Conservation (phyloP, 192 early-diverging fungal genomes). For the Dimargaris cristalligena region DNA sequence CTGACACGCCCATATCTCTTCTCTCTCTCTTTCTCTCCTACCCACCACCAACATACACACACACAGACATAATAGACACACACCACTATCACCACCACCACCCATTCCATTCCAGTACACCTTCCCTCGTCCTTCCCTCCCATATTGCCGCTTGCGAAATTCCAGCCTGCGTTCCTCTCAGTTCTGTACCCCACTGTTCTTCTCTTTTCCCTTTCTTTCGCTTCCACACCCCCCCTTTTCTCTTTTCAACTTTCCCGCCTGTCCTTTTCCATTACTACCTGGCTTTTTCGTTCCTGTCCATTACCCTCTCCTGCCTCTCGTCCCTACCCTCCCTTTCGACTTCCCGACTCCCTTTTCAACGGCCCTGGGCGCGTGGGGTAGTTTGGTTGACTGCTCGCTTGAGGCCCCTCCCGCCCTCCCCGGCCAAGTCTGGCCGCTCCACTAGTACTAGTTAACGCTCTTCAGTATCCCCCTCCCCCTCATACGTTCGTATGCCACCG, state of each 20-base stretch:
- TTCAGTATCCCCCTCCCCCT: neutral
- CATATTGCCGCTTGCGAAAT: neutral
- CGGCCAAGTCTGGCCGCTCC: no score
- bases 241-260: neutral
- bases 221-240: neutral
- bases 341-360: neutral
- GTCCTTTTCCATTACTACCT: neutral
- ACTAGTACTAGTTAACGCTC: no score
- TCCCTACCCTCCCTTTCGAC: neutral
- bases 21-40: neutral
- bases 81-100: no score
- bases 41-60: neutral
- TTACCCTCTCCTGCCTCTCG: neutral
- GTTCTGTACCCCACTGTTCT: neutral
- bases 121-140: neutral
- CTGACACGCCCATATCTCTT: neutral
- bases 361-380: no score
- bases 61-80: no score
- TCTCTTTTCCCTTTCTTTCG: neutral
- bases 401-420: no score
- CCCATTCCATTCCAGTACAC: no score
- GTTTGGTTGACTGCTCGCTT: no score
- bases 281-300: neutral
- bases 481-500: neutral
- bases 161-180: neutral